Evolutionary conservation across 768 basidiomycete genomes (phyloP).

Genomic region (Tylopilus sp.): DNA sequence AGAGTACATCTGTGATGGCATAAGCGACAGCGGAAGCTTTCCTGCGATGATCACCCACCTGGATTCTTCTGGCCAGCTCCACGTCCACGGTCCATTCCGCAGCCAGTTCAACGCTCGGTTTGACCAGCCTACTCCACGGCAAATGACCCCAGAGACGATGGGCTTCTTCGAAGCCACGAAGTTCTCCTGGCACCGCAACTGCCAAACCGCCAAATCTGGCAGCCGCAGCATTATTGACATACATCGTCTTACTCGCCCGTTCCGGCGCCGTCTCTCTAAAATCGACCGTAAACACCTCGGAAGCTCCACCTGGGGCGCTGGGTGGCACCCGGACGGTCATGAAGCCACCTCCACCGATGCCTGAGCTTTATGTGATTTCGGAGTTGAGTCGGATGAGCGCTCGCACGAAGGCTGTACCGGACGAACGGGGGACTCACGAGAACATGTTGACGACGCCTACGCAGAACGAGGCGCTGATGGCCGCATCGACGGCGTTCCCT

Average conservation of each 20-base stretch:
- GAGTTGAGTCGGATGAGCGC: conserved; percentile 1
- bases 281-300: conserved; percentile 73
- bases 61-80: conserved; percentile 73
- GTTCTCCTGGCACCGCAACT: conserved; percentile 89
- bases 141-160: conserved; percentile 80
- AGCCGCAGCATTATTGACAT: conserved; percentile 45
- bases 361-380: conserved; percentile 45
- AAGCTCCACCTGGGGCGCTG: conserved; percentile 34
- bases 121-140: conserved; percentile 73
- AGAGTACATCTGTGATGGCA: conserved; percentile 36
- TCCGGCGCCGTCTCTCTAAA: conserved; percentile 87
- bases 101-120: conserved; percentile 74
- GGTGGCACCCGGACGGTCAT: conserved; percentile 81
- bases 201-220: conserved; percentile 76
- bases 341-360: conserved; percentile 86
- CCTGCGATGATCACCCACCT: conserved; percentile 40
- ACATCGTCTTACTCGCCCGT: conserved; percentile 76
- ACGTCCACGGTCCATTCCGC: conserved; percentile 73
- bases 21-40: background rate
- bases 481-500: conserved; percentile 90
- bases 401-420: too few relatives aligned
- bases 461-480: conserved; percentile 76
- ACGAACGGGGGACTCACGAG: conserved; percentile 49
- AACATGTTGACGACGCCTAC: conserved; percentile 87
- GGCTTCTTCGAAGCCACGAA: conserved; percentile 82